Evolutionary conservation across 148 eudicot species (phyloP), one percentile per base, ranked within the genome.

Genomic region (Diospyros lotus): DNA sequence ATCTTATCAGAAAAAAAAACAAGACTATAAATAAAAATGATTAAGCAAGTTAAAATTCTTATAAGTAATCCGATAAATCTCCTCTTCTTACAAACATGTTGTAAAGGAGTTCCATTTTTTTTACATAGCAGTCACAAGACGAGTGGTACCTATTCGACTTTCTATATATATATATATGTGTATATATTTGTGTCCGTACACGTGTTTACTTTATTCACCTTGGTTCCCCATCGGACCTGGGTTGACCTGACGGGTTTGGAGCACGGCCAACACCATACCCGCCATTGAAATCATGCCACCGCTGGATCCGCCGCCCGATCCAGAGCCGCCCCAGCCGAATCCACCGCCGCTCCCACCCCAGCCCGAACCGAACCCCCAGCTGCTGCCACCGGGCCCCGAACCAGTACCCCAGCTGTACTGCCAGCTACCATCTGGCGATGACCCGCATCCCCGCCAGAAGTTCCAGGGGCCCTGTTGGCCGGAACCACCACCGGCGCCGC

Each of bases 341-440:
- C 73, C 73, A 56, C 12, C 13, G 4, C 61, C 73, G 14, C 11
- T 39, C 62, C 61, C 18, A 3, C 11, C 7, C 2, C 6, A 54
- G 5, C 73, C 62, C 48, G 73, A 70, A 3, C 62, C 73, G 13
- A 70, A 70, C 5, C 48, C 73, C 60, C 60, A 70, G 6, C 46
- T 54, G 18, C 48, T 14, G n/a, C 62, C 73, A 14, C 48, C 48
- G 11, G 61, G 73, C 62, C 62, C 62, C 11, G 62, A 54, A 7
- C 62, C 63, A 6, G 42, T 38, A 13, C 73, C 73, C 73, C 73
- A 70, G 48, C 38, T 48, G 62, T 70, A 70, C 14, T 70, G 46
- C 73, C 73, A 55, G 38, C 28, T 70, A 4, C 73, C 73, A 11
- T 70, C 62, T 2, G 73, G 73, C 4, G 48, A 53, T 56, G 38